Conservation (phyloP, 306 rosid genomes). For the Dryas alaskensis region DNA sequence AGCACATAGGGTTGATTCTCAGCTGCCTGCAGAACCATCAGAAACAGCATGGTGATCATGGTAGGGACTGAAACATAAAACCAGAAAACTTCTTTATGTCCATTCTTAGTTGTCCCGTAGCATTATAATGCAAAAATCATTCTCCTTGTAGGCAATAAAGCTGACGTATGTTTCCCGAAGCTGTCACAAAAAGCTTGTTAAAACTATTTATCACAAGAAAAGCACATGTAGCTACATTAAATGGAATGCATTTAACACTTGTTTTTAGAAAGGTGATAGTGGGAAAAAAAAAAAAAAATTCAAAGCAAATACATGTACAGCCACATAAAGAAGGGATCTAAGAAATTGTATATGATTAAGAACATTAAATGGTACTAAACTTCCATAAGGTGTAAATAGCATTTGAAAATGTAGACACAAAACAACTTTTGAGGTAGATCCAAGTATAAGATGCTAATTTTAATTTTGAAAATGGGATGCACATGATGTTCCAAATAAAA, state of each 20-base stretch:
- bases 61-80: conserved; percentile 41
- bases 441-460: not conserved
- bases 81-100: conserved; percentile 46
- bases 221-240: not conserved
- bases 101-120: conserved; percentile 32
- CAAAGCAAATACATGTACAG: not conserved
- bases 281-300: too few relatives aligned
- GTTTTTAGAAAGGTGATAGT: not conserved
- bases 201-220: not conserved
- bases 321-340: not conserved
- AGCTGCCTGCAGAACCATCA: conserved; percentile 42
- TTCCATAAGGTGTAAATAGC: not conserved
- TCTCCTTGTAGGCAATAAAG: conserved; percentile 97
- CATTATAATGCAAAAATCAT: conserved; percentile 37
- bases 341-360: not conserved
- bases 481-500: not conserved
- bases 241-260: not conserved
- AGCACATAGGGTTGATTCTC: conserved; percentile 43
- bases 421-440: not conserved
- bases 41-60: conserved; percentile 48
- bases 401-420: not conserved
- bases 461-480: not conserved
- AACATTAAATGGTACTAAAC: not conserved
- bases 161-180: conserved; percentile 96
- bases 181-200: conserved; percentile 43